Conservation (phyloP, 164 flowering plant genomes). For the Piper longum region DNA sequence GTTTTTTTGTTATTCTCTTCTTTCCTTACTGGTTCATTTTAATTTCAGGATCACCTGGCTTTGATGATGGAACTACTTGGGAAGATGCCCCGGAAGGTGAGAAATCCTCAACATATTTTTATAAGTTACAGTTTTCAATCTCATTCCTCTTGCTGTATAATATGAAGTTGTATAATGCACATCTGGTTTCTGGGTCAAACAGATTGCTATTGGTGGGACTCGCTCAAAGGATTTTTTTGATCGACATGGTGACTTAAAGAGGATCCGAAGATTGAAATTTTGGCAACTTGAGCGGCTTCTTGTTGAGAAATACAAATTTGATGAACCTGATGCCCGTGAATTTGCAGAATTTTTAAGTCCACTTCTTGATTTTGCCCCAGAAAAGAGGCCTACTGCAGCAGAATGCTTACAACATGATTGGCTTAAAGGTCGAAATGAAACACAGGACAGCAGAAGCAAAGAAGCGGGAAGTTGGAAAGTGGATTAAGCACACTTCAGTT, state of each 20-base stretch:
- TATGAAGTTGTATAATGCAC: background rate
- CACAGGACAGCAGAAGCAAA: slow-evolving; percentile 13
- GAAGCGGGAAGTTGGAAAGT: slow-evolving; percentile 25
- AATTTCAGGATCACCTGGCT: slow-evolving; percentile 89
- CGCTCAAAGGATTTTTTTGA: slow-evolving; percentile 79
- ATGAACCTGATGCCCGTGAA: slow-evolving; percentile 55
- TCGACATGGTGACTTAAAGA: slow-evolving; percentile 82
- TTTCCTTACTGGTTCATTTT: background rate
- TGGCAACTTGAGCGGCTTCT: slow-evolving; percentile 55
- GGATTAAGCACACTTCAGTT: slow-evolving; percentile 50
- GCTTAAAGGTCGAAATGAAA: slow-evolving; percentile 27
- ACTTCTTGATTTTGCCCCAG: slow-evolving; percentile 79
- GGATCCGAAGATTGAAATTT: slow-evolving; percentile 71
- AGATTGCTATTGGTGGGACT: slow-evolving; percentile 72
- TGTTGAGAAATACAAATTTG: slow-evolving; percentile 55
- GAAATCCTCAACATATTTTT: background rate
- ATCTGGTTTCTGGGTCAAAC: slow-evolving; percentile 9
- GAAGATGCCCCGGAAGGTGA: slow-evolving; percentile 90
- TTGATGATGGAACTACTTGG: slow-evolving; percentile 95
- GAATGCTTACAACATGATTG: slow-evolving; percentile 80
- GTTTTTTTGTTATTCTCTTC: background rate
- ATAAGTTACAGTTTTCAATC: background rate
- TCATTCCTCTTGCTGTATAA: background rate
- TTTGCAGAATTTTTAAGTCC: slow-evolving; percentile 67
- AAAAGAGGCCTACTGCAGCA: slow-evolving; percentile 84